Conservation (phyloP, 2,329 filamentous ascomycete species). For the Seiridium unicorne region DNA sequence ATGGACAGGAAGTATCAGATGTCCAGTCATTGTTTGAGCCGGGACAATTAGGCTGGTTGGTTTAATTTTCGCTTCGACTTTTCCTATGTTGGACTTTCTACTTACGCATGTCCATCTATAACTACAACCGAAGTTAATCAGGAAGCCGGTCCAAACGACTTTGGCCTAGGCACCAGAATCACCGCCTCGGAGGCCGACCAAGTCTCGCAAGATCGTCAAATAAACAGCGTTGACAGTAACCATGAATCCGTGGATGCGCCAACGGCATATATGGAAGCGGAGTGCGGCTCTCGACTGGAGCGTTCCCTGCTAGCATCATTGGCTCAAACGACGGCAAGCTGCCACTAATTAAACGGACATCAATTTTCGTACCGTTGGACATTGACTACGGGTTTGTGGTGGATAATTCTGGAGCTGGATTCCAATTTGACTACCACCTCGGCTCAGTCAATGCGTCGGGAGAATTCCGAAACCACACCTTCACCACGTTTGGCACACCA, state of each 20-base stretch:
- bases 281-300: neutral
- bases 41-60: neutral
- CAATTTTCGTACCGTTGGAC: neutral
- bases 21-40: neutral
- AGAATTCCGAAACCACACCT: neutral
- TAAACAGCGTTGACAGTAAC: too few relatives aligned
- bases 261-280: neutral
- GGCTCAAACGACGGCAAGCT: neutral
- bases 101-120: neutral
- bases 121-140: too few relatives aligned
- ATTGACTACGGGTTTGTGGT: neutral
- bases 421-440: neutral
- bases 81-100: neutral
- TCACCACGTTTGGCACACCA: neutral
- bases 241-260: neutral
- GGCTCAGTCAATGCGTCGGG: neutral
- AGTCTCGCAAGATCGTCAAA: too few relatives aligned
- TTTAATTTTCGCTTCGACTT: neutral
- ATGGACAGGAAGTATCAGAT: neutral
- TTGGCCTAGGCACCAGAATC: too few relatives aligned
- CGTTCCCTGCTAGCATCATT: neutral
- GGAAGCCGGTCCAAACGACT: too few relatives aligned
- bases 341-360: neutral
- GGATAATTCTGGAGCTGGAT: neutral
- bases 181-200: too few relatives aligned